Conservation (phyloP, 78 protist species). For the slime mould (Dictyostelium discoideum) region DNA sequence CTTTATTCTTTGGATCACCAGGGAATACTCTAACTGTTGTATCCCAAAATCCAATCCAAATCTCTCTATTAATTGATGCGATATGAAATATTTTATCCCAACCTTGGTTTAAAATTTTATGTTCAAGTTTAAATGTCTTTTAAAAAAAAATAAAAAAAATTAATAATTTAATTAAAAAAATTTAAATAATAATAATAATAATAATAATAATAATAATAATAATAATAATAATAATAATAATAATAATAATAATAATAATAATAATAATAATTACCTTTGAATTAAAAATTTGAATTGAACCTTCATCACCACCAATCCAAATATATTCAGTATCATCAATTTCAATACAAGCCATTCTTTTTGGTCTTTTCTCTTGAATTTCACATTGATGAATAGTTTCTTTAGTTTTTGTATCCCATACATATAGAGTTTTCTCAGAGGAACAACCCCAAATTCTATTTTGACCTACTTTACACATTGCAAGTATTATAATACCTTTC, state of each 20-base stretch:
- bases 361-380: conserved; percentile 54
- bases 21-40: conserved; percentile 24
- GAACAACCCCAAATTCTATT: conserved; percentile 73
- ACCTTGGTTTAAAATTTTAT: conserved; percentile 39
- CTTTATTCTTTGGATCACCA: conserved; percentile 57
- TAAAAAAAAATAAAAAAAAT: neutral
- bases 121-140: conserved; percentile 32
- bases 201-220: neutral
- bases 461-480: conserved; percentile 41
- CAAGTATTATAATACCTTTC: conserved; percentile 17
- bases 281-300: conserved; percentile 63
- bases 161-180: no score
- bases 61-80: conserved; percentile 11
- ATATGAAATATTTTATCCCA: conserved; percentile 63
- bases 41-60: conserved; percentile 61
- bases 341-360: conserved; percentile 39
- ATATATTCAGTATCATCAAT: conserved; percentile 50
- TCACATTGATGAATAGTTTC: conserved; percentile 30
- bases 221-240: neutral
- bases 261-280: neutral
- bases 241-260: neutral
- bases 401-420: conserved; percentile 60
- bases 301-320: conserved; percentile 81
- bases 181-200: neutral
- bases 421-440: neutral